Base-by-base conservation (phyloP, 495 filamentous ascomycete genomes). In the Barbatosphaeria neglecta region DNA sequence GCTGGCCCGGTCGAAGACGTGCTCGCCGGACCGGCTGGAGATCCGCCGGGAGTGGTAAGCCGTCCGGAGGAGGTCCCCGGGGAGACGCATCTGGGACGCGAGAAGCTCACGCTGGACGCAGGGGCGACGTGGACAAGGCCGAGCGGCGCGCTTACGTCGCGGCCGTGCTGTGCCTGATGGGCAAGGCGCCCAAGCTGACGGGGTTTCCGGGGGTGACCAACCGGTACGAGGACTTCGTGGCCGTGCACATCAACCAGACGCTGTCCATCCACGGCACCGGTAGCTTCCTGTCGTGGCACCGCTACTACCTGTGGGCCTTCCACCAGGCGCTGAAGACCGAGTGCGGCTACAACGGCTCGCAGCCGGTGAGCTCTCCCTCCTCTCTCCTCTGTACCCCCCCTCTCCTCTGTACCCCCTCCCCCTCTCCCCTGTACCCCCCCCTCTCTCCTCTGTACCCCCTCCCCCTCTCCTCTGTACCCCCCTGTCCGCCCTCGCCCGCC, bases 221-320 rank as follows among this genome's bases (percentile, higher is more conserved):
- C 17, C 50, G 53, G 65, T 77, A 75, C 50, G 81, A 84, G 63
- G 81, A 85, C 57, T 80, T 85, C 49, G 72, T 82, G 15, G 79
- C 69, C 18, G 68, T 75, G 4, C 81, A 84, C 63, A 81, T 83
- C 63, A 74, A 77, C 48, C 76, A 82, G 55, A 75, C 78, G 0
- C 51, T 69, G 43, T 54, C 57, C 37, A 82, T 84, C 49, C 80
- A 85, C 58, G 75, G 69, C 50, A 74, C 65, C 11, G 78, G 75
- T 35, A 76, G 73, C 50, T 81, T 86, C 63, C 64, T 83, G 8
- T 57, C 72, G n/a, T 86, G 81, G 79, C 81, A 84, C 60, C 70
- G 81, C 1, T 78, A 80, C 64, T 84, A 74, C 63, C 68, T 70
- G 40, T 78, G 64, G 61, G 61, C 66, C 22, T 81, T 75, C 54